Evolutionary conservation across 257 asterid genomes (phyloP).

Genomic region (Prunella vulgaris): DNA sequence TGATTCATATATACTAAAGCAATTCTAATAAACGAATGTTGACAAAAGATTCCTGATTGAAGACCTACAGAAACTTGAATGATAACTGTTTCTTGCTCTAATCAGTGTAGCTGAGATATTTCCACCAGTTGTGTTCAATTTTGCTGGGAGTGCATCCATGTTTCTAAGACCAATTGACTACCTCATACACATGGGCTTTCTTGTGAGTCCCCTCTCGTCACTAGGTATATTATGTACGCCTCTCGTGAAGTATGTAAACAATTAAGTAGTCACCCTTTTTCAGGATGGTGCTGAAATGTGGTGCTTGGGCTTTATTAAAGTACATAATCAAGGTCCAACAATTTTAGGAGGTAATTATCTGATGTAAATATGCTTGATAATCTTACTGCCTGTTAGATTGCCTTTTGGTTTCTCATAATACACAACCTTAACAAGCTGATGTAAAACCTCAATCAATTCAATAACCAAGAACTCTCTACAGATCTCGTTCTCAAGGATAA

Average conservation of each 20-base stretch:
- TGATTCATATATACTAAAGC: neutral
- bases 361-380: neutral
- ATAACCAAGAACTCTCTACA: conserved; percentile 20
- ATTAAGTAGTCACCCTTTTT: conserved; percentile 12
- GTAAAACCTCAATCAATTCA: neutral
- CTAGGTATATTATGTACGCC: neutral
- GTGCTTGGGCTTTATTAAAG: conserved; percentile 88
- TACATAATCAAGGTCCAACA: conserved; percentile 52
- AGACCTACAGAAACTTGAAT: conserved; percentile 16
- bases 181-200: conserved; percentile 57
- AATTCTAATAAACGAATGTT: neutral
- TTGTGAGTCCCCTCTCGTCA: conserved; percentile 46
- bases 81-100: conserved; percentile 12
- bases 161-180: conserved; percentile 65
- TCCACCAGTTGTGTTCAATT: conserved; percentile 67
- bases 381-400: neutral
- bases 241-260: neutral
- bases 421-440: neutral
- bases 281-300: conserved; percentile 83
- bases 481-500: conserved; percentile 83
- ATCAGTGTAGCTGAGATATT: conserved; percentile 64
- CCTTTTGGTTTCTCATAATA: neutral
- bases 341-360: conserved; percentile 74
- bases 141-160: conserved; percentile 73
- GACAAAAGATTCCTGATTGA: neutral